Base-by-base conservation (phyloP, 2,329 filamentous ascomycete genomes). In the Fusarium mundagurra region DNA sequence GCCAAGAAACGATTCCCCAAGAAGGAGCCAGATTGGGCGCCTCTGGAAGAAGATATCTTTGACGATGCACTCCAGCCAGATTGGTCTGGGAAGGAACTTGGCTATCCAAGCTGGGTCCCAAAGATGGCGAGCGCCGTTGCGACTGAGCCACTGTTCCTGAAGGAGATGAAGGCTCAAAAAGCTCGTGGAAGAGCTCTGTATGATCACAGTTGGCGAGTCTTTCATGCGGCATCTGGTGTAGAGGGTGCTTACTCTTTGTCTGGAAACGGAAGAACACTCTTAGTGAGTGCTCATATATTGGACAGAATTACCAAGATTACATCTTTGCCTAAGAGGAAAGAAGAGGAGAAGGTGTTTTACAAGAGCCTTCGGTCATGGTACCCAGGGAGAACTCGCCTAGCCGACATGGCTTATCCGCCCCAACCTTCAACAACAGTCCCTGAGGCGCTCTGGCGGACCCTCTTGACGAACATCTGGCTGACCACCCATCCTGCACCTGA, bases 61-160 rank as follows among this genome's bases (percentile, higher is more conserved):
- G 67, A 69, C 6, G 45, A 41, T 17, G 13, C 45, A 4, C 29
- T 70, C 3, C 67, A 70, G 12, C 64, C 64, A 4, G 64, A 50
- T 7, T 70, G 67, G 67, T 34, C 20, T n/a, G 67, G 58, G 0
- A 55, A 31, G 14, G 36, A 7, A 5, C 24, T 36, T 12, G 45
- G 64, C 0, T 69, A 59, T 18, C 36, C 67, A 3, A 70, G 67
- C 6, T 70, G 67, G 64, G 64, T 69, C 2, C 65, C 59, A 3
- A 69, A 70, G 31, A 64, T 70, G 64, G 51, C 64, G 45, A 69
- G 58, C 11, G 31, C 58, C 38, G 58, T 70, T 41, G 64, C 67
- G 3, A 54, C 57, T 8, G 64, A 68, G 4, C 67, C 64, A 4
- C 22, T 69, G 22, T 69, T 70, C 1, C 1, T 70, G 14, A 69